Evolutionary conservation across 257 asterid species (phyloP).

Genomic region (Lantana camara): DNA sequence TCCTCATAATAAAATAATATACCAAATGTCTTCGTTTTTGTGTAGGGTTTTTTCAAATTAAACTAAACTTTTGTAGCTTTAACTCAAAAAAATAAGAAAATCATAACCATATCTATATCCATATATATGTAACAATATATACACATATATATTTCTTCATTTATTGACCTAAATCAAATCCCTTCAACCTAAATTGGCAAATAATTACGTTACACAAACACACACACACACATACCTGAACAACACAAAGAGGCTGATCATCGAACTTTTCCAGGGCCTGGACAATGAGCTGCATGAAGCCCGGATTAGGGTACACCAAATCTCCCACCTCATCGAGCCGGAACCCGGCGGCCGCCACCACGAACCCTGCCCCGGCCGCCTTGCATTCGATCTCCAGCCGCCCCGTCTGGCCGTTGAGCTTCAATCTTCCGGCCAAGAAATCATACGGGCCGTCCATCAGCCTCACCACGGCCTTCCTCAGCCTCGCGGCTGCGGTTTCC

Average conservation of each 20-base stretch:
- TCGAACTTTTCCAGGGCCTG: constrained; percentile 44
- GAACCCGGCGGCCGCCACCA: constrained; percentile 59
- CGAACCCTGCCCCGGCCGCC: constrained; percentile 55
- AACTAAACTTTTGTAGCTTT: too few species aligned
- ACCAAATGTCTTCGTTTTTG: too few species aligned
- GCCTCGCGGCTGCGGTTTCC: constrained; percentile 39
- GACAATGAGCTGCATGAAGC: constrained; percentile 64
- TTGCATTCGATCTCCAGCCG: constrained; percentile 69
- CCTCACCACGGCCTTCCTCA: constrained; percentile 48
- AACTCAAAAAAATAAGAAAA: too few species aligned
- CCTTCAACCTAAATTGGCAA: too few species aligned
- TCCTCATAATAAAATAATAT: too few species aligned
- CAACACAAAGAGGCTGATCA: constrained; percentile 72
- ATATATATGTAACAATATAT: too few species aligned
- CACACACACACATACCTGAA: constrained; percentile 65
- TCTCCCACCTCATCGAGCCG: constrained; percentile 65
- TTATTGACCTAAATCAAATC: too few species aligned
- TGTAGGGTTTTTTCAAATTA: too few species aligned
- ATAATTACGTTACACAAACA: too few species aligned
- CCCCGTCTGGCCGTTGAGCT: constrained; percentile 39
- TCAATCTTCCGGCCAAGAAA: constrained; percentile 70
- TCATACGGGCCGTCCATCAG: constrained; percentile 50
- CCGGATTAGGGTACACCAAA: constrained; percentile 78
- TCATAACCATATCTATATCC: too few species aligned
- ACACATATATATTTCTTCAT: too few species aligned